A percentile compares a stretch with the other conserved stretches of the same genome.
phyloP scores from a whole-genome alignment of 305 asterid genomes.

The Rubia peregrina region DNA sequence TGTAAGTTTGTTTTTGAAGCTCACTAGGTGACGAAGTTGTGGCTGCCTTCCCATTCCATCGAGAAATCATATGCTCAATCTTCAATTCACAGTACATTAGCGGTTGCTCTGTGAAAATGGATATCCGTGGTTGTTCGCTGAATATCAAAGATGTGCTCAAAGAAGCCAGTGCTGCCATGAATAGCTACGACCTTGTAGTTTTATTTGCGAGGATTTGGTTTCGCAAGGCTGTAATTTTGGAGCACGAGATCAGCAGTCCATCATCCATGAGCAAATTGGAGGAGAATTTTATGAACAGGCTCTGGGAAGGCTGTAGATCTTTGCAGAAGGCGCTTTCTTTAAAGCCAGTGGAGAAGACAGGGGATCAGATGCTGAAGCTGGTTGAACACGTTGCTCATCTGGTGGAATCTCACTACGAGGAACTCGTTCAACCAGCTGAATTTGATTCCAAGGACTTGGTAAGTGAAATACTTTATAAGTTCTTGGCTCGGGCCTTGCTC shows the following conservation, averaged over 20 bases:
- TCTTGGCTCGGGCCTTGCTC: not conserved
- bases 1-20: too few relatives aligned
- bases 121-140: not conserved
- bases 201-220: not conserved
- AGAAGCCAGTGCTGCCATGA: not conserved
- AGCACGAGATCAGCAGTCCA: not conserved
- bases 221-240: not conserved
- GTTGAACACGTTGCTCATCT: not conserved
- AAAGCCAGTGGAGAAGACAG: too few relatives aligned
- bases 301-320: not conserved
- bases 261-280: not conserved
- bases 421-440: not conserved
- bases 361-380: not conserved
- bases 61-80: too few relatives aligned
- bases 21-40: too few relatives aligned
- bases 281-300: not conserved
- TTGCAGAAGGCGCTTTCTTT: not conserved
- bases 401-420: not conserved
- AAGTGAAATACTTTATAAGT: not conserved
- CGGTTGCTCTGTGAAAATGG: not conserved
- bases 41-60: too few relatives aligned
- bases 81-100: not conserved
- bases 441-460: not conserved
- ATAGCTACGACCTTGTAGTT: not conserved
- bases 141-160: not conserved